Evolutionary conservation across 1,284 basidiomycete genomes (phyloP).

Genomic region (Tilletia caries): DNA sequence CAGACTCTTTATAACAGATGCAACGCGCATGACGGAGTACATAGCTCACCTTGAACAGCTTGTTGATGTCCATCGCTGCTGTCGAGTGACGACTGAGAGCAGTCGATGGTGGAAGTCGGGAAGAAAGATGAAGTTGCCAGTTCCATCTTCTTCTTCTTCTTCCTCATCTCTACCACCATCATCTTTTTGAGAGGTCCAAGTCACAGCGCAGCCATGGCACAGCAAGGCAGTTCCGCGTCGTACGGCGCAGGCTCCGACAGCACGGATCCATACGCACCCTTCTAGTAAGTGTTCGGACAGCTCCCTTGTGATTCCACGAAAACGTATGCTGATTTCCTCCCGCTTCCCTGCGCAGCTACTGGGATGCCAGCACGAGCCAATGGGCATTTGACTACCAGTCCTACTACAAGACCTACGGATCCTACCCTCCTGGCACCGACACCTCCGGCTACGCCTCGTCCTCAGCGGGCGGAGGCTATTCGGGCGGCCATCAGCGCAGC

Average conservation of each 20-base stretch:
- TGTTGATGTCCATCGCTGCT: slow-evolving; percentile 45
- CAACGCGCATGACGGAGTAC: not conserved
- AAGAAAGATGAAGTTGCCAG: slow-evolving; percentile 11
- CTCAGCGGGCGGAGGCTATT: slow-evolving; percentile 21
- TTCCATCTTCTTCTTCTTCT: not conserved
- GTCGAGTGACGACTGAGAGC: not conserved
- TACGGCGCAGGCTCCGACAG: not conserved
- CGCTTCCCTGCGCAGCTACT: slow-evolving; percentile 29
- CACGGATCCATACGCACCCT: slow-evolving; percentile 47
- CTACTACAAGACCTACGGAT: slow-evolving; percentile 43
- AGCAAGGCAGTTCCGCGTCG: not conserved
- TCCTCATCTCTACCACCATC: slow-evolving; percentile 1
- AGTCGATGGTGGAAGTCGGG: not conserved
- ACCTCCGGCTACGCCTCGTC: slow-evolving; percentile 20
- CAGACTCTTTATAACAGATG: not conserved
- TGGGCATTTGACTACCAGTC: slow-evolving; percentile 52
- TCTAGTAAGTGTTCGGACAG: slow-evolving; percentile 36
- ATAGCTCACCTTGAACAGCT: slow-evolving; percentile 44
- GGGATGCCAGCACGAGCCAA: slow-evolving; percentile 42
- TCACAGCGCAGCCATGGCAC: not conserved
- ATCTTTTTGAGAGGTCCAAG: slow-evolving; percentile 9
- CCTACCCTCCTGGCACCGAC: slow-evolving; percentile 5
- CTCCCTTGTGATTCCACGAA: not conserved
- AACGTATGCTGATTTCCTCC: not conserved
- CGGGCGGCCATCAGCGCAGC: not conserved